A percentile compares a stretch with the other conserved stretches of the same genome.
Evolutionary conservation across 1,284 basidiomycete genomes (phyloP).

Genomic region (Cryptococcus sp.): DNA sequence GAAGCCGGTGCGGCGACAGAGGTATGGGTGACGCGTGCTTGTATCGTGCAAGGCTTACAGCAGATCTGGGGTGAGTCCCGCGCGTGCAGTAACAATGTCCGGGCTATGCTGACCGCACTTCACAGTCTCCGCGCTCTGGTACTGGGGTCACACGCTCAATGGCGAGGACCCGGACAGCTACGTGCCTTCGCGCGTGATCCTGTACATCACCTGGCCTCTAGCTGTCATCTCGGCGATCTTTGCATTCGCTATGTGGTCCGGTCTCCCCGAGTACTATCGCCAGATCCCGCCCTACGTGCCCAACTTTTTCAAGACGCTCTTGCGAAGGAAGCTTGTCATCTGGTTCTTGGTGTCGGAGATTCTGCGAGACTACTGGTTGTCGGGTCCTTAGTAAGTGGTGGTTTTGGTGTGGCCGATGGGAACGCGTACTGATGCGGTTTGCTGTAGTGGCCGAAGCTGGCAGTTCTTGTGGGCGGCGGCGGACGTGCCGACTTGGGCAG

Average conservation of each 20-base stretch:
- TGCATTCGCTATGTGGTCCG: constrained; percentile 74
- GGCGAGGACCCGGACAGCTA: constrained; percentile 44
- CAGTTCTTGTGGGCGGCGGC: constrained; percentile 82
- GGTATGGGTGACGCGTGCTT: constrained; percentile 83
- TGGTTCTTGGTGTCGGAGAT: constrained; percentile 91
- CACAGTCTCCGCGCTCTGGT: constrained; percentile 77
- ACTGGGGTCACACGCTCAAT: constrained; percentile 81
- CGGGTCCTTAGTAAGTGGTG: constrained; percentile 62
- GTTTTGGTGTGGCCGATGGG: neutral
- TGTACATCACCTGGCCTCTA: constrained; percentile 77
- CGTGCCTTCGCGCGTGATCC: constrained; percentile 52
- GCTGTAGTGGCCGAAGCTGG: constrained; percentile 81
- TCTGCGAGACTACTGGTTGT: constrained; percentile 87
- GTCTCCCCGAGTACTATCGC: constrained; percentile 64
- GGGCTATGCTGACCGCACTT: neutral
- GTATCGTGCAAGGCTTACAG: constrained; percentile 85
- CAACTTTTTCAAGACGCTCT: constrained; percentile 79
- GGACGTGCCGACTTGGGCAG: constrained; percentile 72
- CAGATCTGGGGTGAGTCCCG: constrained; percentile 67
- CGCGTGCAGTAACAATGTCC: neutral
- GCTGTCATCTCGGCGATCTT: constrained; percentile 69
- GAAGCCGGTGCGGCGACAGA: constrained; percentile 91
- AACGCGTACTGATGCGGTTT: constrained; percentile 12
- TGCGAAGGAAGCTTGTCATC: constrained; percentile 81
- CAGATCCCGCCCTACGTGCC: constrained; percentile 90